A percentile compares a stretch with the other conserved stretches of the same genome.
Conservation (phyloP, 1,284 basidiomycete species). For the Cryptococcus sp. region DNA sequence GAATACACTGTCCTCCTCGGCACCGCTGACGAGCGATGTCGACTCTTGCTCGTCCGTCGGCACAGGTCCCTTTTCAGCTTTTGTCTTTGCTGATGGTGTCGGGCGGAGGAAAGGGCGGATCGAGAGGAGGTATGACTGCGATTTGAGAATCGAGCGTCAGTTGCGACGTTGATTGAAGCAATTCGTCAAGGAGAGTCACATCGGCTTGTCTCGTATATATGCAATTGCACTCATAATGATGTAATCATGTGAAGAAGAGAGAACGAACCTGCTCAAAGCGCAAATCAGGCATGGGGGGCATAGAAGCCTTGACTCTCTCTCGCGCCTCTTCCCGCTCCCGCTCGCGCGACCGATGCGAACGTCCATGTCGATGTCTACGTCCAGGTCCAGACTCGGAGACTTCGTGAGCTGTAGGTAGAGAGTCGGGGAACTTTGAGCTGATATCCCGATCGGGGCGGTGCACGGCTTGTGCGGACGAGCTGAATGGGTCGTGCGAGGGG, state of each 20-base stretch:
- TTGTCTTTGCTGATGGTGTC: slow-evolving; percentile 15
- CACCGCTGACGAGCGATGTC: slow-evolving; percentile 24
- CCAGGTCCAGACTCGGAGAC: slow-evolving; percentile 12
- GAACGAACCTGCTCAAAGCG: slow-evolving; percentile 50
- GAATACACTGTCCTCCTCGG: slow-evolving; percentile 44
- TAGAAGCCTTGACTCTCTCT: slow-evolving; percentile 39
- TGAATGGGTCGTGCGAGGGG: slow-evolving; percentile 42
- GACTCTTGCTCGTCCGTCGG: slow-evolving; percentile 16
- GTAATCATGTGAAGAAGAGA: not conserved
- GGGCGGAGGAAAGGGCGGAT: slow-evolving; percentile 43
- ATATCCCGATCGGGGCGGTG: slow-evolving; percentile 21
- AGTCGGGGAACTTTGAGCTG: slow-evolving; percentile 28
- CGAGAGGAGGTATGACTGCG: slow-evolving; percentile 46
- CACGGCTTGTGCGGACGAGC: slow-evolving; percentile 35
- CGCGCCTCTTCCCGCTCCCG: slow-evolving; percentile 37
- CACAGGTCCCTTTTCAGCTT: slow-evolving; percentile 18
- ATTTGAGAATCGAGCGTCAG: not conserved
- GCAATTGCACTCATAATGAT: not conserved
- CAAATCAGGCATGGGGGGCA: slow-evolving; percentile 51
- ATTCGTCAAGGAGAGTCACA: not conserved
- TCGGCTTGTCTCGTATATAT: not conserved
- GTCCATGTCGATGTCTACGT: slow-evolving; percentile 16
- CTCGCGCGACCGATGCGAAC: slow-evolving; percentile 11
- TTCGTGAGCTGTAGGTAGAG: slow-evolving; percentile 10
- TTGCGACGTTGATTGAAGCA: not conserved